Evolutionary conservation across 306 rosid species (phyloP).

Genomic region (Prunus padus): DNA sequence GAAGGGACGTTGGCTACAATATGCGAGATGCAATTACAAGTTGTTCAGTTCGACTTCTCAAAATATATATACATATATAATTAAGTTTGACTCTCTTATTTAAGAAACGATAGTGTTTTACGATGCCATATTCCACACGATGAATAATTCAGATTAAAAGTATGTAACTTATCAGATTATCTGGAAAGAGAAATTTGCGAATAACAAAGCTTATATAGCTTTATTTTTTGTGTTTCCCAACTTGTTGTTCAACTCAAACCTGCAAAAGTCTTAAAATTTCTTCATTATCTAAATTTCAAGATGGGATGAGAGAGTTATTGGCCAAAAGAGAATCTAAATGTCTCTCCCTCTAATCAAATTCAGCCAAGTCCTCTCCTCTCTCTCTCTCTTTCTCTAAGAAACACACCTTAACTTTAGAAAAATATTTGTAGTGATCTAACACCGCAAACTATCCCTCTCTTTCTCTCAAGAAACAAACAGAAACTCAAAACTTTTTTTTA

Average conservation of each 20-base stretch:
- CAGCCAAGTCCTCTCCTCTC: not conserved
- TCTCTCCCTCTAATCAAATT: conserved; percentile 30
- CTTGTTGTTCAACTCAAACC: no score
- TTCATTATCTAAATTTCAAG: not conserved
- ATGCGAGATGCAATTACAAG: no score
- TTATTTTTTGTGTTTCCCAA: no score
- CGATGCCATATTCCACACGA: rapidly evolving
- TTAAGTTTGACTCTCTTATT: no score
- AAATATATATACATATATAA: no score
- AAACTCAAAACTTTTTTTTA: not conserved
- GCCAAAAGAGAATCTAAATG: conserved; percentile 42
- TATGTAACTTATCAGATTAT: no score
- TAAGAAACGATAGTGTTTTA: no score
- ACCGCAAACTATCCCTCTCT: conserved; percentile 24
- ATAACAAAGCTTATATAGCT: no score
- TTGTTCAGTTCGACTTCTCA: no score
- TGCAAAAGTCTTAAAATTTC: not conserved
- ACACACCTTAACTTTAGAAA: conserved; percentile 24
- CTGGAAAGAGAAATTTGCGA: rapidly evolving
- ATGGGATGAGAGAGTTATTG: conserved; percentile 14
- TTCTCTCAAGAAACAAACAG: conserved; percentile 42
- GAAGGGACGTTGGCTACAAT: no score
- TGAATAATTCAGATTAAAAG: no score
- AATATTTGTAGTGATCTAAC: conserved; percentile 17
- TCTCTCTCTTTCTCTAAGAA: conserved; percentile 25